phyloP scores from a whole-genome alignment of 495 filamentous ascomycete species.

The Neurospora sp. region DNA sequence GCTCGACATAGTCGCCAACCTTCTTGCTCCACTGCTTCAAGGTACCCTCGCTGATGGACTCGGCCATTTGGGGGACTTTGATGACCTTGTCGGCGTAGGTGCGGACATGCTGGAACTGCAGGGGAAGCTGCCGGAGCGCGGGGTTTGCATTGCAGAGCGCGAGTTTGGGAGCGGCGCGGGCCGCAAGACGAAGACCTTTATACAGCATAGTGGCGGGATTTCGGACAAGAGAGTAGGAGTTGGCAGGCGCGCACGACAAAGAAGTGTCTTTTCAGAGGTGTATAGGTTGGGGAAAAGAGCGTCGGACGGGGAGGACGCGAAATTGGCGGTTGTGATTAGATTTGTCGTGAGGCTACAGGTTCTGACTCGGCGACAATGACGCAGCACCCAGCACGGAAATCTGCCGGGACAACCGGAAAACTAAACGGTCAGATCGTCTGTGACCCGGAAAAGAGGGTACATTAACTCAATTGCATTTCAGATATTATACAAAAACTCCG shows the following conservation, averaged over 20 bases:
- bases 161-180: constrained; percentile 31
- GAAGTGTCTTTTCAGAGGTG: neutral
- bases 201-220: constrained; percentile 34
- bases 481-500: neutral
- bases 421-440: neutral
- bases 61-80: constrained; percentile 96
- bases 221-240: neutral
- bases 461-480: neutral
- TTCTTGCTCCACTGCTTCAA: constrained; percentile 94
- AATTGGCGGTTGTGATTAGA: neutral
- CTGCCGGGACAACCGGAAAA: neutral
- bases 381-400: neutral
- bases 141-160: constrained; percentile 17
- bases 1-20: constrained; percentile 88
- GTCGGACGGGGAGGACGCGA: neutral
- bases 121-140: constrained; percentile 33
- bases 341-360: neutral
- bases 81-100: constrained; percentile 67
- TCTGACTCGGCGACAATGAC: neutral
- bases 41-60: constrained; percentile 97
- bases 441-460: neutral
- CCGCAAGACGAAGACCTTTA: constrained; percentile 36
- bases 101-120: constrained; percentile 41
- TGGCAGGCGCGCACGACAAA: neutral
- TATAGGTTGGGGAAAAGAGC: neutral